Base-by-base conservation (phyloP, 306 rosid genomes). In the Nissolia schottii region DNA sequence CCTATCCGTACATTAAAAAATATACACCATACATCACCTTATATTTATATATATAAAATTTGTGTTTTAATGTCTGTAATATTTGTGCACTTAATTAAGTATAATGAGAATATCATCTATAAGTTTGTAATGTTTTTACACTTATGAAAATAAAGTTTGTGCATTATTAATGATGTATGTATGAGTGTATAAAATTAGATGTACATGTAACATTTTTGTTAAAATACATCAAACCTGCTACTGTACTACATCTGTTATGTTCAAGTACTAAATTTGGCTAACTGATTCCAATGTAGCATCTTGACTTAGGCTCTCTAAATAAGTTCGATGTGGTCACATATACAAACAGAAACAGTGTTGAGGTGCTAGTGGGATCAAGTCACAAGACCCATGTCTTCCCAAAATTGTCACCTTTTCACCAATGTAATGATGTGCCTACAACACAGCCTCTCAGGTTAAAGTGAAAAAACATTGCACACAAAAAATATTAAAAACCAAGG, bases 361-460 rank as follows among this genome's bases (percentile, higher is more conserved):
- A 25, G 23, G 14, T 3, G 24, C 59, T 3, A 23, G n/a, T 27
- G 45, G 23, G 69, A 46, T 60, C 77, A 61, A 50, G 20, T 62
- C 45, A 62, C 78, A 55, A 35, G 78, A 35, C 64, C 38, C 20
- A n/a, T 74, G 63, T 34, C 11, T 62, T 35, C 24, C 35, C 11
- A 49, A 23, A 29, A 23, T 34, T 49, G 62, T 50, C 70, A 15
- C 63, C 69, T 31, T 59, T 45, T 43, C 48, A 16, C 35, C 20
- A 12, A 10, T 20, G 4, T 31, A 31, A 27, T 6, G 23, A 3
- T 25, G 20, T 2, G 9, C 18, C 20, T 10, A 41, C 9, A 6
- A 15, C 10, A 4, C 51, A 45, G 11, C 51, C 43, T 38, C 50
- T 55, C 45, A 56, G 67, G 66, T 56, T 43, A 45, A 6, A 34